Evolutionary conservation across 129 eudicot species (phyloP).

Genomic region (Erigeron canadensis): DNA sequence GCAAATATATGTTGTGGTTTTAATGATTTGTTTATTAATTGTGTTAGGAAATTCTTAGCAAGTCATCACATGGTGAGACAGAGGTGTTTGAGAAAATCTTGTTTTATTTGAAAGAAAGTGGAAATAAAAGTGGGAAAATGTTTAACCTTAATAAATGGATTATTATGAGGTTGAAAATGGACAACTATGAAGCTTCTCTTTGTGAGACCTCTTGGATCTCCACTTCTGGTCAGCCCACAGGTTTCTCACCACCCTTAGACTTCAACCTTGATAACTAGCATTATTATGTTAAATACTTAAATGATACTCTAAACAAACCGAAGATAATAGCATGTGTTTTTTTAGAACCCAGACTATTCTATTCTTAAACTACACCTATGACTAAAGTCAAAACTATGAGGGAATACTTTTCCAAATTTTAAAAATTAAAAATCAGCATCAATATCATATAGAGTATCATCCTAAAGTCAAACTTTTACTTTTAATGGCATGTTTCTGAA

Average conservation of each 20-base stretch:
- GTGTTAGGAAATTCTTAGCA: neutral
- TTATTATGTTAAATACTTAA: neutral
- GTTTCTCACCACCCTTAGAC: neutral
- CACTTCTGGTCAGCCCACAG: slow-evolving; percentile 2
- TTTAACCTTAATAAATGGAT: slow-evolving; percentile 2
- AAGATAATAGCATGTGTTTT: too few relatives aligned
- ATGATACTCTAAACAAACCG: too few relatives aligned
- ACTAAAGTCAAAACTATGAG: too few relatives aligned
- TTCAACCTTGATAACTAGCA: neutral
- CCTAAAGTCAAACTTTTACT: too few relatives aligned
- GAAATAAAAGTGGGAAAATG: neutral
- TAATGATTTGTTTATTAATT: neutral
- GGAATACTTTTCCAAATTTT: too few relatives aligned
- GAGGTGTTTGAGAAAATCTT: neutral
- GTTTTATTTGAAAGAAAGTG: neutral
- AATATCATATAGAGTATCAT: too few relatives aligned
- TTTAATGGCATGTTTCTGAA: too few relatives aligned
- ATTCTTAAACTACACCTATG: too few relatives aligned
- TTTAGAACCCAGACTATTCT: too few relatives aligned
- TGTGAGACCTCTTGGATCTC: slow-evolving; percentile 3
- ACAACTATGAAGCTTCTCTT: slow-evolving; percentile 6
- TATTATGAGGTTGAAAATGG: slow-evolving; percentile 9
- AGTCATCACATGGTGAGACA: slow-evolving; percentile 6
- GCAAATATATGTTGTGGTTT: neutral
- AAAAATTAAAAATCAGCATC: too few relatives aligned